Evolutionary conservation across 441 rosid genomes (phyloP).

Genomic region (Corymbia calophylla): DNA sequence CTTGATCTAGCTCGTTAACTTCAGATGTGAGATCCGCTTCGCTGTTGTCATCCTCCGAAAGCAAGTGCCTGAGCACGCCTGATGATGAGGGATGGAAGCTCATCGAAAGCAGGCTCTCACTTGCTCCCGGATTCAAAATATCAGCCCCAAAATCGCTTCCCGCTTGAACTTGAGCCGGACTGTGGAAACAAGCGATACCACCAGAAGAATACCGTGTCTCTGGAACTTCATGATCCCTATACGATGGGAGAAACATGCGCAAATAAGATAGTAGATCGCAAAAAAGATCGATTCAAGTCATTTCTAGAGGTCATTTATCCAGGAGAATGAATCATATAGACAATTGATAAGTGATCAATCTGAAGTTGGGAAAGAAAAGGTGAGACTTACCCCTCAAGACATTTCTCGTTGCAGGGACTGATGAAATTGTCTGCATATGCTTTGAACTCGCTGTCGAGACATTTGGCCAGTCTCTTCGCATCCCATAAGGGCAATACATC

Average conservation of each 20-base stretch:
- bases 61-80: conserved; percentile 27
- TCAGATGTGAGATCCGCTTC: conserved; percentile 46
- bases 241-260: background rate
- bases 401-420: conserved; percentile 23
- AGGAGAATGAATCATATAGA: background rate
- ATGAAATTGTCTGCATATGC: conserved; percentile 23
- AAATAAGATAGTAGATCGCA: background rate
- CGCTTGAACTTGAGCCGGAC: background rate
- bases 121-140: conserved; percentile 23
- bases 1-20: conserved; percentile 32
- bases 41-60: conserved; percentile 22
- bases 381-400: conserved; percentile 38
- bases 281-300: background rate
- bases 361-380: no score
- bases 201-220: conserved; percentile 21
- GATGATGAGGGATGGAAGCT: conserved; percentile 47
- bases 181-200: conserved; percentile 18
- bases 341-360: background rate
- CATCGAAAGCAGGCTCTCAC: conserved; percentile 43
- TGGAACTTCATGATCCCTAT: conserved; percentile 40
- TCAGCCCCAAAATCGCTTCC: background rate
- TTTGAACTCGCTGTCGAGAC: conserved; percentile 22
- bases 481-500: conserved; percentile 24
- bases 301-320: background rate
- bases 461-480: conserved; percentile 7